Evolutionary conservation across 2,329 filamentous ascomycete species (phyloP).

Genomic region (Ophiostoma sp.): DNA sequence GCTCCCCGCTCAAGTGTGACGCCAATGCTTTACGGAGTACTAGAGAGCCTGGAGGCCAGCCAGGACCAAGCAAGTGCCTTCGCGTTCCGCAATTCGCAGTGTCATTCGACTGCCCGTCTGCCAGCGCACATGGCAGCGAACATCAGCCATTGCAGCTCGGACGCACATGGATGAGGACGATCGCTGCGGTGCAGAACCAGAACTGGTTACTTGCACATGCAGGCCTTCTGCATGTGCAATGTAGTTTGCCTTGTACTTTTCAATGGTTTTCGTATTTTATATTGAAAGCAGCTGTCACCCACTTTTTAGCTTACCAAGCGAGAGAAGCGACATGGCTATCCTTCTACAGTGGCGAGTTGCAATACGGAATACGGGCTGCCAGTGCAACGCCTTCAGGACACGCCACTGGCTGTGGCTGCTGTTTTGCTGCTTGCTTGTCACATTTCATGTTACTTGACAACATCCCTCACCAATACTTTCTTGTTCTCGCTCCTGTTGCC

Average conservation of each 20-base stretch:
- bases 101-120: too few relatives aligned
- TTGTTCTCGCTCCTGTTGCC: neutral
- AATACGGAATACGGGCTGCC: neutral
- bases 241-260: neutral
- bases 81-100: too few relatives aligned
- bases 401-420: neutral
- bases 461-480: neutral
- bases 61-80: neutral
- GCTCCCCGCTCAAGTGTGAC: slow-evolving; percentile 18
- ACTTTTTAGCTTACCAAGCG: neutral
- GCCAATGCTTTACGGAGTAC: neutral
- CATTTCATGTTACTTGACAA: too few relatives aligned
- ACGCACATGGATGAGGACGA: too few relatives aligned
- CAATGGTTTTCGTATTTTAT: too few relatives aligned
- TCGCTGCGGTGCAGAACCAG: too few relatives aligned
- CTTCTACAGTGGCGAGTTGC: neutral
- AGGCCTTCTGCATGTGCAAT: too few relatives aligned
- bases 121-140: too few relatives aligned
- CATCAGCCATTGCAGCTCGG: too few relatives aligned
- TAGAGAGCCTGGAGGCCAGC: neutral
- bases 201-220: too few relatives aligned
- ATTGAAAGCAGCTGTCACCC: too few relatives aligned
- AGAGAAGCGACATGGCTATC: neutral
- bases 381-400: neutral
- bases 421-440: neutral